Base-by-base conservation (phyloP, 2,329 filamentous ascomycete genomes). In the Colletotrichum sp. region DNA sequence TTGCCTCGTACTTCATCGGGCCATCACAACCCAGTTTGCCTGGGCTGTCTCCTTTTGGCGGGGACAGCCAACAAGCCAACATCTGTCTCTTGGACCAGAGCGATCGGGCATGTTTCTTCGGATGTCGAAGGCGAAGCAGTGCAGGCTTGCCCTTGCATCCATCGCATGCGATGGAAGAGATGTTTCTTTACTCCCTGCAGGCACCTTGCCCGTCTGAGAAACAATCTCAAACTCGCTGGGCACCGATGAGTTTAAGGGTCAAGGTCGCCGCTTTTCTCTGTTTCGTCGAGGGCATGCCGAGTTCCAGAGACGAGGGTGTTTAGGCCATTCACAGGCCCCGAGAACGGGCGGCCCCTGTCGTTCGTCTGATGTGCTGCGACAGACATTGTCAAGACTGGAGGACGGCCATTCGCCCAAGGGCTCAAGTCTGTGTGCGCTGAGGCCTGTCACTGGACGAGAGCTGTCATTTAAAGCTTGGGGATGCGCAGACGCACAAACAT, bases 281-380 rank as follows among this genome's bases (percentile, higher is more conserved):
- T 73, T 76, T 75, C 77, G 75, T 66, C 69, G 70, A 74, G 52
- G 59, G 62, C 59, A 49, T 75, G 77, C 66, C 75, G 69, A 52
- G 30, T 60, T 55, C 68, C 59, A 71, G 32, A 65, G 69, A 72
- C 76, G 76, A 69, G 68, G 77, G 67, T 74, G 55, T 76, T 75
- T 44, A 64, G 69, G 30, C 76, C 69, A 77, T 69, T 74, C 74
- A 77, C 74, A 59, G 69, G 69, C 34, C 69, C 16, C 26, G 65
- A 70, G 69, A 77, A 66, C 69, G 74, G 70, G 68, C 57, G 26
- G 26, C 73, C 73, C 65, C 49, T 71, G 74, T 39, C 34, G 76
- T 77, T 77, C 76, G 70, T 77, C 74, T 70, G 74, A 77, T 77
- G 64, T 77, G 70, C 66, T 77, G 73, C 74, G 74, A 77, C 76